Evolutionary conservation across 2,329 filamentous ascomycete genomes (phyloP).

Genomic region (Pseudogymnoascus sp.): DNA sequence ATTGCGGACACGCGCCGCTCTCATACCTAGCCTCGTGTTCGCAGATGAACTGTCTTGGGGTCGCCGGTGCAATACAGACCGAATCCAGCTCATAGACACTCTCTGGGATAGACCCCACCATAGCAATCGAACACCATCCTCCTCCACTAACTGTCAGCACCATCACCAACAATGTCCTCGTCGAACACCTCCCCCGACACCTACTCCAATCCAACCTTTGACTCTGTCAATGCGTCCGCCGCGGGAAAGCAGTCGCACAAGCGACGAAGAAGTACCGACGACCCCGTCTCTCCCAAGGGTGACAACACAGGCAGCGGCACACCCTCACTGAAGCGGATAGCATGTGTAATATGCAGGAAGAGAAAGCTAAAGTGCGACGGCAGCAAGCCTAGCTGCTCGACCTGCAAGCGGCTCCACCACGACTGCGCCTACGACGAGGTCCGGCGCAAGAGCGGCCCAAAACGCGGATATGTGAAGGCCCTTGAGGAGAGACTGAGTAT

Average conservation of each 20-base stretch:
- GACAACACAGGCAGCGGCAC: slow-evolving; percentile 33
- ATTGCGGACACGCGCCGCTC: not conserved
- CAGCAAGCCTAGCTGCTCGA: slow-evolving; percentile 55
- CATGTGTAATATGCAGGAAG: slow-evolving; percentile 88
- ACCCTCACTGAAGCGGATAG: slow-evolving; percentile 82
- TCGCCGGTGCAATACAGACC: not conserved
- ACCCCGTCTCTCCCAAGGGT: slow-evolving; percentile 28
- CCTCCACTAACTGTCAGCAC: not conserved
- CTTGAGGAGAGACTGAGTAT: slow-evolving; percentile 84
- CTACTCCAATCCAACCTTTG: slow-evolving; percentile 49
- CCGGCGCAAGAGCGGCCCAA: slow-evolving; percentile 62
- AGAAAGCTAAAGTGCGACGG: slow-evolving; percentile 74
- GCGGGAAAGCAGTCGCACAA: slow-evolving; percentile 27
- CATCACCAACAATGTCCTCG: slow-evolving; percentile 24
- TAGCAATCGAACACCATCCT: not conserved
- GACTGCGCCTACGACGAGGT: slow-evolving; percentile 61
- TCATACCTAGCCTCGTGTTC: not conserved
- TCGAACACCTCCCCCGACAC: slow-evolving; percentile 33
- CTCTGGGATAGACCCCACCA: not conserved
- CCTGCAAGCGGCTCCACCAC: slow-evolving; percentile 55
- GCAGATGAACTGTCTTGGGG: not conserved
- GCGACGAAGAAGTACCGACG: slow-evolving; percentile 26
- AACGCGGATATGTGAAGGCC: slow-evolving; percentile 60
- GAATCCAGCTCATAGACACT: not conserved
- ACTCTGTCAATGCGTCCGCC: slow-evolving; percentile 25